Base-by-base conservation (phyloP, 495 filamentous ascomycete species). In the Hyaloscypha variabilis region DNA sequence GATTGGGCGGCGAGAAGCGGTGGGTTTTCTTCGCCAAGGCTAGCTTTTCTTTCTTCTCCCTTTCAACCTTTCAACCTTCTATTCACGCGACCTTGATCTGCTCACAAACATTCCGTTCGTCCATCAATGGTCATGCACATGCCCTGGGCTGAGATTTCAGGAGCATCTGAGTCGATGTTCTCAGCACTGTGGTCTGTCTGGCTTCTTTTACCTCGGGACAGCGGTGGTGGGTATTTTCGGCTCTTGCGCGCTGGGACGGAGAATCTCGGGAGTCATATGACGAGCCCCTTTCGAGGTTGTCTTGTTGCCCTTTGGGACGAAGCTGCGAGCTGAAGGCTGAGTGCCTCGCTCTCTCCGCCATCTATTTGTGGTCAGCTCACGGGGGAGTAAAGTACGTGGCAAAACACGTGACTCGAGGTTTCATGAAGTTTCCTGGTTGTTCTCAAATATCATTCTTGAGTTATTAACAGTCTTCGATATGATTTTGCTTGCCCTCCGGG, bases 201-300 rank as follows among this genome's bases (percentile, higher is more conserved):
- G 51, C 31, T 42, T 34, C 19, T 24, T n/a, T 6, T 60, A 42
- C 57, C 57, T 59, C 57, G 57, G 57, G 29, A 25, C n/a, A 19
- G 49, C 17, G 23, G n/a, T 6, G 49, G n/a, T 54, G 51, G 51
- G 51, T 54, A 54, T 54, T 54, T 29, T 54, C 51, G 51, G 51
- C 23, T 54, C 19, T 23, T 54, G 23, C 51, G 26, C 24, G 21
- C 57, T 21, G 24, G 3, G 29, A 46, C 57, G 57, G 57, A 59
- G 57, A n/a, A 59, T 59, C 21, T 39, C 57, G 57, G 57, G 34
- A 30, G 28, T 42, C 21, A 31, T 3, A 11, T 30, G 19, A 34
- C n/a, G 23, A 29, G 39, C 10, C 39, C 39, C 39, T 19, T 46
- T 34, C 34, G 8, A 0, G 0, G 51, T 24, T 24, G 51, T 8